These are phyloP conservation scores for Sporormia fimetaria DNA, from an alignment of 495 filamentous ascomycete species.

Conservation along the genomic window DNA sequence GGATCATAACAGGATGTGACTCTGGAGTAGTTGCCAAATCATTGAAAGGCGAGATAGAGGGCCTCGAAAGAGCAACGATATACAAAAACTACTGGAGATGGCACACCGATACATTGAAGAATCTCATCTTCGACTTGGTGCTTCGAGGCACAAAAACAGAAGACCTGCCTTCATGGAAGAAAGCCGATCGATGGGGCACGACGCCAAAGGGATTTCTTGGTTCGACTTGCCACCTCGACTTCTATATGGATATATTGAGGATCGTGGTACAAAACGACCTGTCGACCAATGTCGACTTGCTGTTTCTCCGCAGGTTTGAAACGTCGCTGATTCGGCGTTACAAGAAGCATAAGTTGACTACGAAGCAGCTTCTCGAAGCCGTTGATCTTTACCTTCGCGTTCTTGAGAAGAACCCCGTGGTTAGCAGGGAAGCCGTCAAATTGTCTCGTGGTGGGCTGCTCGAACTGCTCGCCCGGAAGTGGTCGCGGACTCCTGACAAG, in stretches of 20 bases:
- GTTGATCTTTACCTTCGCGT: constrained; percentile 6
- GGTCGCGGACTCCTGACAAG: constrained; percentile 6
- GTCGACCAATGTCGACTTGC: no score
- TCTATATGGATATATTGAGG: no score
- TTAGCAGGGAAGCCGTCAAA: background rate
- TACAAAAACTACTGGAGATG: no score
- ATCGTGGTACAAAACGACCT: no score
- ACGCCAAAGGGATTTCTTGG: no score
- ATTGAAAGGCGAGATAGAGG: background rate
- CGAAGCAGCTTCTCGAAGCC: constrained; percentile 10
- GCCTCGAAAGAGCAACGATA: background rate
- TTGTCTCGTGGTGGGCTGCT: constrained; percentile 1
- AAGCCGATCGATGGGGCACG: no score
- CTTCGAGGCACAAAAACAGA: no score
- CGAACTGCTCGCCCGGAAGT: constrained; percentile 2
- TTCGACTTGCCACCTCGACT: no score
- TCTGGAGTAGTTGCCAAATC: background rate
- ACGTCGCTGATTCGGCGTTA: constrained; percentile 5
- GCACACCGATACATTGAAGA: no score
- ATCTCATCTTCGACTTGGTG: no score
- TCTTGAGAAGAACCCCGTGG: constrained; percentile 2
- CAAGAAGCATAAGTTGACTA: constrained; percentile 8
- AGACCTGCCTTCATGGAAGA: no score
- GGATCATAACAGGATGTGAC: constrained; percentile 11
- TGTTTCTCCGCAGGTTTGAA: no score